phyloP scores from a whole-genome alignment of 1,284 basidiomycete genomes.

The Pulveroboletus sp. region DNA sequence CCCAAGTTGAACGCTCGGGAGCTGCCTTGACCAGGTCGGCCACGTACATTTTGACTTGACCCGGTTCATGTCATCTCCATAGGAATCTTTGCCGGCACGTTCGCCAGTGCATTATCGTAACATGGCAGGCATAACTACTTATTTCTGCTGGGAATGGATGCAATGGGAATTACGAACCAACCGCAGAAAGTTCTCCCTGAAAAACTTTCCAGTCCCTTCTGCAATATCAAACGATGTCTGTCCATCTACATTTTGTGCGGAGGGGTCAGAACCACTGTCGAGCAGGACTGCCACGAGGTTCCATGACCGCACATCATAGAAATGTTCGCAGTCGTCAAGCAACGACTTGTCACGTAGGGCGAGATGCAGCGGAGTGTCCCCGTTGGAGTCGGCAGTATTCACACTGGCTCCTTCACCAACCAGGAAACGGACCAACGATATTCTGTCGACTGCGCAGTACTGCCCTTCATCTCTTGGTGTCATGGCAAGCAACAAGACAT shows the following conservation, averaged over 20 bases:
- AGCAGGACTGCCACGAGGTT: not conserved
- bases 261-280: not conserved
- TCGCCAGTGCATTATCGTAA: too few species aligned
- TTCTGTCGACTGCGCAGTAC: too few species aligned
- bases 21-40: too few species aligned
- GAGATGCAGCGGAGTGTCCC: not conserved
- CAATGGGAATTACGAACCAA: not conserved
- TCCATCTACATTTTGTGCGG: not conserved
- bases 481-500: not conserved
- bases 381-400: not conserved
- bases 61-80: too few species aligned
- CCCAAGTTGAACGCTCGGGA: too few species aligned
- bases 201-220: not conserved
- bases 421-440: not conserved
- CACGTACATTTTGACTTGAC: too few species aligned
- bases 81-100: too few species aligned
- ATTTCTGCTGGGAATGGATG: not conserved
- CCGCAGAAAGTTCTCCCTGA: not conserved
- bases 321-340: too few species aligned
- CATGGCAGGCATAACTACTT: not conserved
- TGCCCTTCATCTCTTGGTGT: too few species aligned
- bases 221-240: slow-evolving; percentile 1
- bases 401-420: not conserved
- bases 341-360: too few species aligned
- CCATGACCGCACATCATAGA: not conserved